Evolutionary conservation across 2,329 filamentous ascomycete genomes (phyloP), one percentile per base, ranked within the genome.

Genomic region (Diaporthe eres): DNA sequence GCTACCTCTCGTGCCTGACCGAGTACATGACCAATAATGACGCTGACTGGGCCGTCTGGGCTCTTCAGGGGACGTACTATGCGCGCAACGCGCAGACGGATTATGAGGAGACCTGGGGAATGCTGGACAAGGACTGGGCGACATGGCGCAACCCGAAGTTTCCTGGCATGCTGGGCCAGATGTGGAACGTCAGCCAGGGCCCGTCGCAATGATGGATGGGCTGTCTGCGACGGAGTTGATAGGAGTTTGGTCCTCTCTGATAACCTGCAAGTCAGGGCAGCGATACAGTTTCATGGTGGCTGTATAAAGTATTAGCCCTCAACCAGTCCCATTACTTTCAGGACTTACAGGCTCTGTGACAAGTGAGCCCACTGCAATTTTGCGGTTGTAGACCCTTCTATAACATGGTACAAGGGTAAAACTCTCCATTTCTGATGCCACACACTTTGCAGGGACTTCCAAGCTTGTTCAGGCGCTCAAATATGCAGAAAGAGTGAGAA

Each of bases 1-100:
- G 79, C 1, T 92, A 91, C 79, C 84, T 90, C 61, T 82, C 83
- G 13, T 92, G 90, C 78, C 79, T 92, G 49, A 83, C 86, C 7
- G 85, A 84, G 15, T 90, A 90, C 74, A 86, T 92, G 84, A 82
- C 86, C 67, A 80, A 82, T 57, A 92, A 91, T 80, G 89, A 92
- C 78, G 87, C 87, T 47, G 90, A 92, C 76, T 92, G 90, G 90
- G 87, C 87, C 1, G 83, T 90, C 17, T 92, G 90, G 90, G 88
- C 88, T 5, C 78, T 92, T 58, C 87, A 90, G 81, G 90, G 90
- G 17, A 89, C 87, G 75, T 92, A 91, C 78, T 92, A 92, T 77
- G 85, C 90, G 15, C 84, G 89, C n/a, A 83, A 88, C 74, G 86
- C 87, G 39, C 81, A 79, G 12, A 81, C 88, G 22, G 87, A 91